These are phyloP conservation scores for Blepharisma stoltei DNA, from an alignment of 73 alveolate species.

Conservation along the genomic window DNA sequence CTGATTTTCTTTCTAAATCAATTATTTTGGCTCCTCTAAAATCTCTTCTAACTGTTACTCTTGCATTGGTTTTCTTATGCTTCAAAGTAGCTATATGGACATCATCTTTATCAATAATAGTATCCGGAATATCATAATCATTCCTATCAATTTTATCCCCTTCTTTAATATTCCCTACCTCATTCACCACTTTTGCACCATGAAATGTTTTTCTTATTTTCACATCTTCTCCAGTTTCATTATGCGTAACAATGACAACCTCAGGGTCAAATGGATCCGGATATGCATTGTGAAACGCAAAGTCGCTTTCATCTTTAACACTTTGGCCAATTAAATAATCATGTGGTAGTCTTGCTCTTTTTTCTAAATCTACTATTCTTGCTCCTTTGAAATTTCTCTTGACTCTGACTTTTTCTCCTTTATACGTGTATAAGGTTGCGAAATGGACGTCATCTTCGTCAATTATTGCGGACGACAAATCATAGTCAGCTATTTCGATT, in stretches of 20 bases:
- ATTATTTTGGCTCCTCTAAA: slow-evolving; percentile 22
- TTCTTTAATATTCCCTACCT: not conserved
- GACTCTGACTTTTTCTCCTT: slow-evolving; percentile 31
- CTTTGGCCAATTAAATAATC: slow-evolving; percentile 2
- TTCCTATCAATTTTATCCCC: not conserved
- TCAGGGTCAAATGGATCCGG: slow-evolving; percentile 23
- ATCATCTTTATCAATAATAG: slow-evolving; percentile 22
- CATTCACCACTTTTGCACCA: slow-evolving; percentile 13
- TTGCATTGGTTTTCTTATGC: slow-evolving; percentile 9
- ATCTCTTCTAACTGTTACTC: slow-evolving; percentile 19
- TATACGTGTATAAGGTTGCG: not conserved
- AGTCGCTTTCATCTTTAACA: slow-evolving; percentile 4
- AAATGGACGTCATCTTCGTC: slow-evolving; percentile 14
- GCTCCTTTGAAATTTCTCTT: slow-evolving; percentile 29
- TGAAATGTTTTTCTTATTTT: slow-evolving; percentile 9
- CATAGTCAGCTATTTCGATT: not conserved
- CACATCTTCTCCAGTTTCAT: slow-evolving; percentile 29
- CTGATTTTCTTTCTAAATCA: slow-evolving; percentile 25
- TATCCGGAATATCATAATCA: slow-evolving; percentile 10
- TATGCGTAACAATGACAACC: slow-evolving; percentile 5
- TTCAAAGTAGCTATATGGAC: slow-evolving; percentile 14
- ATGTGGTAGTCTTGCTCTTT: not conserved
- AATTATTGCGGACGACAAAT: not conserved
- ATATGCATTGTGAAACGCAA: slow-evolving; percentile 2
- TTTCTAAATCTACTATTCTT: slow-evolving; percentile 8